phyloP scores from a whole-genome alignment of 1,284 basidiomycete species.

The Austroboletus niveus region DNA sequence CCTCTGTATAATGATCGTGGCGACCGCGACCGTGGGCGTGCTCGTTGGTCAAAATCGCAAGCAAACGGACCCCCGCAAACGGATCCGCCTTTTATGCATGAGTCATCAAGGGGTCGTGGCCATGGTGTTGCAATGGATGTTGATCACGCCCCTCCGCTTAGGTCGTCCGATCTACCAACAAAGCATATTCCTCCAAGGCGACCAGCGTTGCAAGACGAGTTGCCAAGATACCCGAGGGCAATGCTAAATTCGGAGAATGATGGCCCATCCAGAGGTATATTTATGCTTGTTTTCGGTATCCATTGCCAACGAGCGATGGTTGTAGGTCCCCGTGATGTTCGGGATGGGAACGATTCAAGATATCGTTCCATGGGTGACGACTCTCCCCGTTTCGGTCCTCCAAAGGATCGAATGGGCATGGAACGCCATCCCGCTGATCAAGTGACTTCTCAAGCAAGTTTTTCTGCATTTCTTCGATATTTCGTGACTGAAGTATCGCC shows the following conservation, averaged over 20 bases:
- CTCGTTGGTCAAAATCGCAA: conserved; percentile 16
- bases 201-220: conserved; percentile 24
- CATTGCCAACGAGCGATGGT: neutral
- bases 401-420: conserved; percentile 19
- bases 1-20: conserved; percentile 9
- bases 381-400: conserved; percentile 12
- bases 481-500: neutral
- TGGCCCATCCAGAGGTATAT: conserved; percentile 16
- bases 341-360: conserved; percentile 23
- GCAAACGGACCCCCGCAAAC: conserved; percentile 8
- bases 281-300: neutral
- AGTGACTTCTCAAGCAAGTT: conserved; percentile 18
- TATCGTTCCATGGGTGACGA: conserved; percentile 17
- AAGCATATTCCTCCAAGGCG: conserved; percentile 18
- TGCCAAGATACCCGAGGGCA: conserved; percentile 40
- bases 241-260: conserved; percentile 34
- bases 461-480: neutral
- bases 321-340: conserved; percentile 20
- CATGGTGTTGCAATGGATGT: conserved; percentile 28
- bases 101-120: conserved; percentile 22
- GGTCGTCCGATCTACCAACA: conserved; percentile 19
- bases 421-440: conserved; percentile 26
- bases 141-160: conserved; percentile 25
- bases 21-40: conserved; percentile 19
- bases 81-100: conserved; percentile 18